A percentile compares a stretch with the other conserved stretches of the same genome.
phyloP scores from a whole-genome alignment of 305 asterid genomes.

The Lippia alba region DNA sequence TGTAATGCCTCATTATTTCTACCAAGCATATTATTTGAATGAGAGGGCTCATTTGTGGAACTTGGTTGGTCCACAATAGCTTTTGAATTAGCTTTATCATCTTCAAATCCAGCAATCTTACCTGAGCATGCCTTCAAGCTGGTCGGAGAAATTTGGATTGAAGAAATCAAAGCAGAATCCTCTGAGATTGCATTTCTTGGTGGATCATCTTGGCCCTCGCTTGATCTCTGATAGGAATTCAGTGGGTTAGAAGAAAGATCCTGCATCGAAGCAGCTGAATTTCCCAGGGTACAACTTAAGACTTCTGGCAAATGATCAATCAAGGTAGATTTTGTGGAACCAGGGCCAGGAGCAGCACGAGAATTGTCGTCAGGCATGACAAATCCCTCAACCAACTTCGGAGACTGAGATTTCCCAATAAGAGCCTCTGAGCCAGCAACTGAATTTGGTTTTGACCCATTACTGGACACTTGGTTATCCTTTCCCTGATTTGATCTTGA shows the following conservation, averaged over 20 bases:
- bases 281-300: conserved; percentile 32
- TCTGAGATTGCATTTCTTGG: conserved; percentile 36
- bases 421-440: conserved; percentile 45
- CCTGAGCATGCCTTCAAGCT: conserved; percentile 47
- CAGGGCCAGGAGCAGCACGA: conserved; percentile 35
- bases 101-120: conserved; percentile 40
- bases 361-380: conserved; percentile 38
- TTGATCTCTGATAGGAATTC: conserved; percentile 36
- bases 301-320: conserved; percentile 37
- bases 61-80: conserved; percentile 36
- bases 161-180: conserved; percentile 33
- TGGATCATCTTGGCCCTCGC: conserved; percentile 39
- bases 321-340: conserved; percentile 35
- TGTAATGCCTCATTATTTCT: conserved; percentile 32
- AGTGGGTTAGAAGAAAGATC: conserved; percentile 40
- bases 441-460: conserved; percentile 40
- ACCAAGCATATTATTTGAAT: conserved; percentile 33
- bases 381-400: conserved; percentile 36
- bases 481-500: conserved; percentile 53
- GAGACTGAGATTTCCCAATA: conserved; percentile 37
- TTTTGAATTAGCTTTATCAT: conserved; percentile 37
- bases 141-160: conserved; percentile 38
- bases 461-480: conserved; percentile 44
- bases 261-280: conserved; percentile 35
- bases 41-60: conserved; percentile 33